These are phyloP conservation scores for Taiozyma sp. DNA, from an alignment of 1,139 yeast species.

Conservation along the genomic window DNA sequence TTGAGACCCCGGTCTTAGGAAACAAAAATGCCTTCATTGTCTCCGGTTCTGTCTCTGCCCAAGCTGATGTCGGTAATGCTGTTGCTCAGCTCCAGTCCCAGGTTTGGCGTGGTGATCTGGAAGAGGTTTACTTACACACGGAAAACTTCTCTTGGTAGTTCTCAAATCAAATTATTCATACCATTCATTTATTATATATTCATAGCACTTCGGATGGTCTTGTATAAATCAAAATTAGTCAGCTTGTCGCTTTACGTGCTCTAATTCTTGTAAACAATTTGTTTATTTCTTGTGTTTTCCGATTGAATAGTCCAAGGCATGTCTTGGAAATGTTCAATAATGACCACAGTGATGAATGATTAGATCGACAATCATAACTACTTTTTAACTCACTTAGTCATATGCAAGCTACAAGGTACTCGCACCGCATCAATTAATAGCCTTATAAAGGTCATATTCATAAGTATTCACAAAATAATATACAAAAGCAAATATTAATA, in stretches of 20 bases:
- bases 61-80: slow-evolving; percentile 36
- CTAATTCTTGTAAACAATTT: no score
- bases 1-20: slow-evolving; percentile 20
- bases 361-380: no score
- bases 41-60: slow-evolving; percentile 47
- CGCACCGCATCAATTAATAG: not conserved
- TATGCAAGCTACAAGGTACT: not conserved
- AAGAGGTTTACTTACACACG: slow-evolving; percentile 52
- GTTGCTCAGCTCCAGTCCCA: slow-evolving; percentile 35
- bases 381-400: no score
- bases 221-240: not conserved
- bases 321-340: no score
- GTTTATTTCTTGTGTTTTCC: no score
- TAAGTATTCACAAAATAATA: not conserved
- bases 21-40: slow-evolving; percentile 42
- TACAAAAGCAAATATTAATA: not conserved
- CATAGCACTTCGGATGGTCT: no score
- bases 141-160: slow-evolving; percentile 53
- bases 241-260: no score
- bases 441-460: not conserved
- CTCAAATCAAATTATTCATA: no score
- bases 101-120: slow-evolving; percentile 24
- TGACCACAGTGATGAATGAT: no score
- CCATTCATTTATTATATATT: no score
- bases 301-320: no score